Conservation (phyloP, 805 yeast species). For the Hanseniaspora meyeri region DNA sequence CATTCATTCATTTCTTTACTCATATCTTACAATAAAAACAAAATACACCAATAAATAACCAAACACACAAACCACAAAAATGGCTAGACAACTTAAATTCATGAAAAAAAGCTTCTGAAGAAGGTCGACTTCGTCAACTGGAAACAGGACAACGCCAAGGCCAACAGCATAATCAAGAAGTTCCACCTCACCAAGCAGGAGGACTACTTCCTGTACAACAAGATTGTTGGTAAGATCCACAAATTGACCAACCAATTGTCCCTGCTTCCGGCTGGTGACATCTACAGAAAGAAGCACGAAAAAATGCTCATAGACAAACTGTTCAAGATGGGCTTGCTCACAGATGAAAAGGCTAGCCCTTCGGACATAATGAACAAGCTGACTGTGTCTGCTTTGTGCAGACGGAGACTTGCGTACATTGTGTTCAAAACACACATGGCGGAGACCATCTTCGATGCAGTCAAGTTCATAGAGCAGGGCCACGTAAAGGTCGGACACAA, state of each 20-base stretch:
- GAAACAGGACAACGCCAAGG: constrained; percentile 91
- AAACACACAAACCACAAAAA: constrained; percentile 21
- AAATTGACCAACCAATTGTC: constrained; percentile 79
- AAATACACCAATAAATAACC: not conserved
- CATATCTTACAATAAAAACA: not conserved
- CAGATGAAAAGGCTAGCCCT: constrained; percentile 41
- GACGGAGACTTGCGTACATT: constrained; percentile 85
- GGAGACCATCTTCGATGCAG: constrained; percentile 75
- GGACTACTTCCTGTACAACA: constrained; percentile 89
- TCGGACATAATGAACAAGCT: constrained; percentile 84
- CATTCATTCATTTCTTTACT: too few relatives aligned
- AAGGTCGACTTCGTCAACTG: constrained; percentile 95
- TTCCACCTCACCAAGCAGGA: constrained; percentile 90
- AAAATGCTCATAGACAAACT: constrained; percentile 76
- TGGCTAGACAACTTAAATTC: constrained; percentile 88
- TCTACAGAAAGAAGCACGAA: constrained; percentile 78
- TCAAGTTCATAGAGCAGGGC: constrained; percentile 88
- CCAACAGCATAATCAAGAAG: constrained; percentile 93
- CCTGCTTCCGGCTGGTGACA: constrained; percentile 73
- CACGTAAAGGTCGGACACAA: constrained; percentile 96
- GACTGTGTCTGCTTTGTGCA: constrained; percentile 82
- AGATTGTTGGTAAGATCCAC: constrained; percentile 81
- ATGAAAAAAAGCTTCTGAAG: constrained; percentile 85
- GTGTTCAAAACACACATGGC: constrained; percentile 94
- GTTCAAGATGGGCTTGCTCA: constrained; percentile 71